phyloP scores from a whole-genome alignment of 2,329 filamentous ascomycete genomes.

The Xylaria sp. region DNA sequence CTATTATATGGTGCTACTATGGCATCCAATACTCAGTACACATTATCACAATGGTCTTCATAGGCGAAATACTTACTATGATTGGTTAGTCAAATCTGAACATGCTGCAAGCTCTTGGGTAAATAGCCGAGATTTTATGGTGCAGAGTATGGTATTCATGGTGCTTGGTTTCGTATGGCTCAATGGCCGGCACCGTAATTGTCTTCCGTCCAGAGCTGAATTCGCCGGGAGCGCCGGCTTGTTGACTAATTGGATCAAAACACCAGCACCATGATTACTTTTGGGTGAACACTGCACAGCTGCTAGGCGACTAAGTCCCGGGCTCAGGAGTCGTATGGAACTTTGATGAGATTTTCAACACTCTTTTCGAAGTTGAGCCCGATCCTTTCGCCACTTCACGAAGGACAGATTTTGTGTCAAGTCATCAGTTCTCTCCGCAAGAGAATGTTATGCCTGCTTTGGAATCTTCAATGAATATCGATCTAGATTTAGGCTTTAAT shows the following conservation, averaged over 20 bases:
- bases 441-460: not conserved
- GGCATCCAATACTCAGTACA: too few species aligned
- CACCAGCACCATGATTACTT: not conserved
- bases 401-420: not conserved
- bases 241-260: too few species aligned
- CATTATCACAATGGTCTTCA: too few species aligned
- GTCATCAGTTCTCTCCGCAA: not conserved
- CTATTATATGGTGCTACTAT: constrained; percentile 6
- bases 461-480: not conserved
- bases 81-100: too few species aligned
- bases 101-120: too few species aligned
- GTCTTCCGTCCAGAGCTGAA: not conserved
- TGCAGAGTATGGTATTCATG: not conserved
- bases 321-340: not conserved
- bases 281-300: not conserved
- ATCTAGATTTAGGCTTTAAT: not conserved
- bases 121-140: too few species aligned
- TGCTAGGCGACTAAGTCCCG: not conserved
- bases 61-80: too few species aligned
- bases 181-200: not conserved
- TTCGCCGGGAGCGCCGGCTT: too few species aligned
- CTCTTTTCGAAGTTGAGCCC: not conserved
- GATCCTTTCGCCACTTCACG: not conserved
- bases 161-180: not conserved
- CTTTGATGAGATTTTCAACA: not conserved